A percentile compares a stretch with the other conserved stretches of the same genome.
Evolutionary conservation across 768 basidiomycete genomes (phyloP).

Genomic region (Kwoniella newhampshirensis): DNA sequence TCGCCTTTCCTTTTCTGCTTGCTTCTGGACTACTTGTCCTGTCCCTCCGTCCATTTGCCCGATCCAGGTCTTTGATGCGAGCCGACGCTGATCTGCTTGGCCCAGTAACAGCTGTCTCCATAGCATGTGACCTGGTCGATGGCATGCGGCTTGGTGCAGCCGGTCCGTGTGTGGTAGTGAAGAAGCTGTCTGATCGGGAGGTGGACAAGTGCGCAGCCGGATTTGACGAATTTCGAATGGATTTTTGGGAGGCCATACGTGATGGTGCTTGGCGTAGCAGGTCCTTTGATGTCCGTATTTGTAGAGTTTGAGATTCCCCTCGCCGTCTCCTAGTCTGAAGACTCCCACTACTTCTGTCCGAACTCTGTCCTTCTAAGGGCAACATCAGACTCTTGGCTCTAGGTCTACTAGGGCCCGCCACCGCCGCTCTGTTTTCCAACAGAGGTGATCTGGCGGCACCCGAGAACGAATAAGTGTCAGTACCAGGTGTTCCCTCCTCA

Average conservation of each 20-base stretch:
- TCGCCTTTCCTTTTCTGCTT: constrained; percentile 24
- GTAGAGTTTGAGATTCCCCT: too few species aligned
- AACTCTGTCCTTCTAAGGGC: constrained; percentile 4
- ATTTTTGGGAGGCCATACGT: not conserved
- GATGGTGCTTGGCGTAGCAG: not conserved
- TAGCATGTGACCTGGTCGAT: not conserved
- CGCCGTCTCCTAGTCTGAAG: not conserved
- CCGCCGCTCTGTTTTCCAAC: not conserved
- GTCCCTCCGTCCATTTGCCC: constrained; percentile 8
- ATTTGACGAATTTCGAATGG: not conserved
- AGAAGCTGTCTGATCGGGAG: constrained; percentile 23
- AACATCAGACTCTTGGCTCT: constrained; percentile 13
- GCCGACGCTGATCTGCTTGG: constrained; percentile 10
- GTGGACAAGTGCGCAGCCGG: constrained; percentile 4
- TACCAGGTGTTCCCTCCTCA: constrained; percentile 3
- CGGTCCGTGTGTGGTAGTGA: constrained; percentile 4
- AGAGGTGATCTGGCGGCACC: not conserved
- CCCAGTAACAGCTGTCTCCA: constrained; percentile 3
- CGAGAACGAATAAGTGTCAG: constrained; percentile 4
- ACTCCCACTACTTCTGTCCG: constrained; percentile 15
- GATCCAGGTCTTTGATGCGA: constrained; percentile 11
- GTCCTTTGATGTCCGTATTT: not conserved
- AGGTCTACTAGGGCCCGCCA: constrained; percentile 13
- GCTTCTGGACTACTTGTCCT: constrained; percentile 13
- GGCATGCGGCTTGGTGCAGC: not conserved